These are phyloP conservation scores for Pterocarpus macrocarpus DNA, from an alignment of 306 rosid species.

Conservation along the genomic window DNA sequence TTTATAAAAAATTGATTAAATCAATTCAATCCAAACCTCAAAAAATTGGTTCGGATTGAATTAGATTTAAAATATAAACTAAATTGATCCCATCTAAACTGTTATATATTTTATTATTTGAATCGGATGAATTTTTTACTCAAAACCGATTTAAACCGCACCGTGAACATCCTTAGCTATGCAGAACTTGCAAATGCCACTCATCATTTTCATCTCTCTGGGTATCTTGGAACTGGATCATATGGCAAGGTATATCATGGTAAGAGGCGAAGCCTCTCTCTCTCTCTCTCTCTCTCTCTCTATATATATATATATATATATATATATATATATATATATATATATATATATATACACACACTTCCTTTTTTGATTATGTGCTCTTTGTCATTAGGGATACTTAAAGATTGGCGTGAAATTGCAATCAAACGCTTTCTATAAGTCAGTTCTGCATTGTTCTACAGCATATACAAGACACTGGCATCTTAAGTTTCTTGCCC, in stretches of 20 bases:
- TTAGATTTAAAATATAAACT: too few species aligned
- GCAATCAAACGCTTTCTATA: conserved; percentile 4
- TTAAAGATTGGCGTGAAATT: conserved; percentile 30
- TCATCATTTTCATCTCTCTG: conserved; percentile 1
- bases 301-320: too few species aligned
- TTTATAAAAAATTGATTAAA: too few species aligned
- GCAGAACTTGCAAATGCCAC: conserved; percentile 21
- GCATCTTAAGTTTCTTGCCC: conserved; percentile 28
- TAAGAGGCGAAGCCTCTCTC: not conserved
- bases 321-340: too few species aligned
- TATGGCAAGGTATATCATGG: not conserved
- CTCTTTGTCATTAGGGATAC: not conserved
- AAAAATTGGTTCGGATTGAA: too few species aligned
- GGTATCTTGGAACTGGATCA: not conserved
- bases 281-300: too few species aligned
- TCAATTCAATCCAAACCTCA: too few species aligned
- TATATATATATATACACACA: too few species aligned
- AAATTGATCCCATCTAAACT: too few species aligned
- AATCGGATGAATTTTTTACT: too few species aligned
- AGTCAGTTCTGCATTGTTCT: not conserved
- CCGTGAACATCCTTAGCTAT: not conserved
- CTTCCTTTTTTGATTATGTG: too few species aligned
- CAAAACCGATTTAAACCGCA: too few species aligned
- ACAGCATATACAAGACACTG: not conserved
- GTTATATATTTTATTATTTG: not conserved